Conservation (phyloP, 2,329 filamentous ascomycete genomes). For the Atkinsonella hypoxylon region DNA sequence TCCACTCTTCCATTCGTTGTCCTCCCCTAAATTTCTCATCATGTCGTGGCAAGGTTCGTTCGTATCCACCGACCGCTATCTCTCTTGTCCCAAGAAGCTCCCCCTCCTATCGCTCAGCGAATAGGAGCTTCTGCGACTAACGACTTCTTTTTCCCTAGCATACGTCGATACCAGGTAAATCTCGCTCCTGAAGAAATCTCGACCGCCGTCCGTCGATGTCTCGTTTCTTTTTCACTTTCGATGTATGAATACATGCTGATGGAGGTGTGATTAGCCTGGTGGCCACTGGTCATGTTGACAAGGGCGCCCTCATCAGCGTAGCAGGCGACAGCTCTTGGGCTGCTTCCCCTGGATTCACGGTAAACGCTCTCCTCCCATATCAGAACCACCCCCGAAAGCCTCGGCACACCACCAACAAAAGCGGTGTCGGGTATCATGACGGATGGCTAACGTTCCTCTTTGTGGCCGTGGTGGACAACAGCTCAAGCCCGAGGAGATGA, state of each 20-base stretch:
- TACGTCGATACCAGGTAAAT: slow-evolving; percentile 40
- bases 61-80: slow-evolving; percentile 9
- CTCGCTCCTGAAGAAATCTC: background rate
- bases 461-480: slow-evolving; percentile 7
- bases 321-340: slow-evolving; percentile 78
- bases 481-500: slow-evolving; percentile 42
- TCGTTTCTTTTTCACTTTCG: slow-evolving; percentile 12
- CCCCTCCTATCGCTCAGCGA: slow-evolving; percentile 8
- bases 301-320: slow-evolving; percentile 71
- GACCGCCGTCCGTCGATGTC: background rate
- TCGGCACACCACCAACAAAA: background rate
- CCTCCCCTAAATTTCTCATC: slow-evolving; percentile 17
- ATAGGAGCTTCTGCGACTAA: slow-evolving; percentile 8
- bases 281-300: slow-evolving; percentile 66
- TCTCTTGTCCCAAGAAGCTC: slow-evolving; percentile 10
- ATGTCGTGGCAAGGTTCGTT: slow-evolving; percentile 67
- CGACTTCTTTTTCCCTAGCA: slow-evolving; percentile 22
- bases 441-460: background rate
- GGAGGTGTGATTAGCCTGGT: slow-evolving; percentile 51
- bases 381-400: background rate
- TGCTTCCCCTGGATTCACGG: slow-evolving; percentile 55
- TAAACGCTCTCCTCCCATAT: slow-evolving; percentile 32
- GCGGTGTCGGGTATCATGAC: background rate
- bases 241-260: slow-evolving; percentile 10
- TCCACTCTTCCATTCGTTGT: slow-evolving; percentile 1